Conservation (phyloP, 768 basidiomycete species). For the Mycena vulgaris region DNA sequence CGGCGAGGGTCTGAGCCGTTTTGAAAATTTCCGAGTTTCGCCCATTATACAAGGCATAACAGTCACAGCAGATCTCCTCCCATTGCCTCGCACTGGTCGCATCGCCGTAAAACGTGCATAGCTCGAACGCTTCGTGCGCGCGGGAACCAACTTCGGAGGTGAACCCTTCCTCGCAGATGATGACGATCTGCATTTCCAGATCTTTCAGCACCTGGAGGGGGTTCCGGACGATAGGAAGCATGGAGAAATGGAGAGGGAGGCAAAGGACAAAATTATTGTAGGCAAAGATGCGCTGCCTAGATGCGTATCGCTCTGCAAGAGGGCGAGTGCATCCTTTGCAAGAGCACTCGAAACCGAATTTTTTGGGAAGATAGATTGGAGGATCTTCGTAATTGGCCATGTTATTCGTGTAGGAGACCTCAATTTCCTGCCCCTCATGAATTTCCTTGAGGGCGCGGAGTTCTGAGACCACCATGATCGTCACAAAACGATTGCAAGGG, state of each 20-base stretch:
- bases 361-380: background rate
- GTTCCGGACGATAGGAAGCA: background rate
- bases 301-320: background rate
- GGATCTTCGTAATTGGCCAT: background rate
- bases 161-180: slow-evolving; percentile 4
- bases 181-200: slow-evolving; percentile 3
- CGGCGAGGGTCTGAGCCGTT: too few species aligned
- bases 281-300: background rate
- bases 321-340: slow-evolving; percentile 6
- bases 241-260: background rate
- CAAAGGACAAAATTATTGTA: background rate
- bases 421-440: slow-evolving; percentile 2
- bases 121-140: background rate
- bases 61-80: background rate
- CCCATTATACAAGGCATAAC: background rate
- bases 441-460: slow-evolving; percentile 1
- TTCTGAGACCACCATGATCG: background rate
- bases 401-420: slow-evolving; percentile 4
- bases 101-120: slow-evolving; percentile 6
- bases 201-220: background rate
- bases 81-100: background rate
- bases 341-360: background rate
- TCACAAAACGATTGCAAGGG: background rate
- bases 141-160: background rate
- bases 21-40: background rate